Evolutionary conservation across 2,329 filamentous ascomycete species (phyloP).

Genomic region (Emergomyces orientalis): DNA sequence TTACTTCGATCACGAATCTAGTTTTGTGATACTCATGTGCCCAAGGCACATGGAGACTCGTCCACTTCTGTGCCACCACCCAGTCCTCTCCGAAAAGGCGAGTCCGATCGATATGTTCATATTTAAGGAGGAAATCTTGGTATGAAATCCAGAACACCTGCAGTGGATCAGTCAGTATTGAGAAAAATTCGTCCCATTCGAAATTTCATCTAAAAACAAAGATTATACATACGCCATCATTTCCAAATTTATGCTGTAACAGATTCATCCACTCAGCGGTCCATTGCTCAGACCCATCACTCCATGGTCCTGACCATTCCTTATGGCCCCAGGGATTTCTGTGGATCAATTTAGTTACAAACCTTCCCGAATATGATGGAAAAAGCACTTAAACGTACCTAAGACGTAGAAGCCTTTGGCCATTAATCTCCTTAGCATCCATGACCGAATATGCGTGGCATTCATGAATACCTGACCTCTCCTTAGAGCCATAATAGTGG

Average conservation of each 20-base stretch:
- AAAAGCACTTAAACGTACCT: conserved; percentile 32
- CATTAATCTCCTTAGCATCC: conserved; percentile 52
- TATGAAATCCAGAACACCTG: conserved; percentile 53
- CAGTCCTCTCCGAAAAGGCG: conserved; percentile 52
- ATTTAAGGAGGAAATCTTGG: conserved; percentile 48
- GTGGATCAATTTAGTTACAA: neutral
- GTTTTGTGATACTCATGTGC: conserved; percentile 52
- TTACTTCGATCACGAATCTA: conserved; percentile 48
- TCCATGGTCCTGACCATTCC: conserved; percentile 76
- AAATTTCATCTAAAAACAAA: neutral
- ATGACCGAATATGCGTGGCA: conserved; percentile 51
- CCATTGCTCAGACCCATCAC: conserved; percentile 77
- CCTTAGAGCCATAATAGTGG: conserved; percentile 27
- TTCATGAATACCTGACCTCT: conserved; percentile 35
- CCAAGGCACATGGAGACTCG: conserved; percentile 51
- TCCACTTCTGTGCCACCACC: conserved; percentile 54
- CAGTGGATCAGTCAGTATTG: conserved; percentile 9
- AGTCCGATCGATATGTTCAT: conserved; percentile 52
- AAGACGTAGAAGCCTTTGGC: conserved; percentile 54
- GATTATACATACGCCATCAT: conserved; percentile 50
- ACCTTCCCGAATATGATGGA: neutral
- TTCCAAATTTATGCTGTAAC: conserved; percentile 64
- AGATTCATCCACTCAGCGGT: conserved; percentile 67
- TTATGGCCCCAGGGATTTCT: conserved; percentile 74
- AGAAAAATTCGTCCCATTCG: no score